Conservation (phyloP, 495 filamentous ascomycete species). For the Tetracladium setigerum region DNA sequence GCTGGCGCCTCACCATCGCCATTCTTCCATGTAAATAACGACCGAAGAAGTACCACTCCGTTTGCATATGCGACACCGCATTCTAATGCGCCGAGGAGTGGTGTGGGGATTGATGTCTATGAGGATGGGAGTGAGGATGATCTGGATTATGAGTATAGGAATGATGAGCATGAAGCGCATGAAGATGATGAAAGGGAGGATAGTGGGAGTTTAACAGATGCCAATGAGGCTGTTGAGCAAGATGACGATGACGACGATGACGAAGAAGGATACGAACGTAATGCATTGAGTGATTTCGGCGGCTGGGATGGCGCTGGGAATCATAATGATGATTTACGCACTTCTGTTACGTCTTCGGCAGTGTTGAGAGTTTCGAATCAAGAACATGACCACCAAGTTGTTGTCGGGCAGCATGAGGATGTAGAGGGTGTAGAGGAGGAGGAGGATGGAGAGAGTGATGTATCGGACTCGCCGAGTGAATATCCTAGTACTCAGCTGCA, state of each 20-base stretch:
- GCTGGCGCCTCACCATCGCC: slow-evolving; percentile 29
- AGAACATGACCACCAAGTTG: too few relatives aligned
- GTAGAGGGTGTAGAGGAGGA: not conserved
- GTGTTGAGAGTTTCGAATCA: too few relatives aligned
- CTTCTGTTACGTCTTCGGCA: too few relatives aligned
- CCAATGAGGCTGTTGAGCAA: slow-evolving; percentile 19
- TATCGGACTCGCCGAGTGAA: slow-evolving; percentile 28
- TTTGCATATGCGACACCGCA: slow-evolving; percentile 46
- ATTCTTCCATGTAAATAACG: slow-evolving; percentile 16
- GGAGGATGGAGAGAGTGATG: slow-evolving; percentile 19
- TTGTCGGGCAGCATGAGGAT: too few relatives aligned
- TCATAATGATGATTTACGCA: not conserved
- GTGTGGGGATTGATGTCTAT: slow-evolving; percentile 12
- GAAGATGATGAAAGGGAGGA: slow-evolving; percentile 15
- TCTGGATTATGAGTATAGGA: slow-evolving; percentile 19
- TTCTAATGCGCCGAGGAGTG: slow-evolving; percentile 34
- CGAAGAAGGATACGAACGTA: slow-evolving; percentile 6
- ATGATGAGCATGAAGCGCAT: slow-evolving; percentile 16
- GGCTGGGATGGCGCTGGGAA: slow-evolving; percentile 20
- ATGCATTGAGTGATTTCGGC: slow-evolving; percentile 14
- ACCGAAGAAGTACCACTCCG: slow-evolving; percentile 34
- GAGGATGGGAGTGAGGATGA: slow-evolving; percentile 19
- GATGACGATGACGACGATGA: slow-evolving; percentile 21
- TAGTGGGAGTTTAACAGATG: slow-evolving; percentile 26
- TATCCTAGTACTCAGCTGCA: slow-evolving; percentile 32